Conservation (phyloP, 257 asterid genomes). For the Solanum appendiculatum region DNA sequence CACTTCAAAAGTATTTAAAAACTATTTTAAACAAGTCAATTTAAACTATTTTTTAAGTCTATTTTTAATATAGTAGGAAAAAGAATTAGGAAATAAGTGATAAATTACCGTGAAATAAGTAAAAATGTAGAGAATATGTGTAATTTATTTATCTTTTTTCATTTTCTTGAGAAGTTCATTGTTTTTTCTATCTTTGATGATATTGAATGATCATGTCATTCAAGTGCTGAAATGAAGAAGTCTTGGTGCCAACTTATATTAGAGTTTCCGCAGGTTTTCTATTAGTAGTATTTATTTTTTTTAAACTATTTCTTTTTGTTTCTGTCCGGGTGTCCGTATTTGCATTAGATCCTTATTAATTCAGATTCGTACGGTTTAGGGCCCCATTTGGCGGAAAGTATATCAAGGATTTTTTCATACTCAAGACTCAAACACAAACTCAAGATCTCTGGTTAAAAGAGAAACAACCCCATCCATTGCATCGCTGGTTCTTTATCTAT, state of each 20-base stretch:
- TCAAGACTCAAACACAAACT: neutral
- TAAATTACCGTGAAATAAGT: neutral
- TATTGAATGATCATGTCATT: neutral
- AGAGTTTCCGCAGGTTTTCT: constrained; percentile 42
- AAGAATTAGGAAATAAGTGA: neutral
- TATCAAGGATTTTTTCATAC: no score
- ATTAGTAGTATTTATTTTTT: neutral
- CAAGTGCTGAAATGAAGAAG: constrained; percentile 24
- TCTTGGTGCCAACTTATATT: constrained; percentile 66
- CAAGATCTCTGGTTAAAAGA: no score
- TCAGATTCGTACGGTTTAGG: neutral
- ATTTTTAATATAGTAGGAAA: no score
- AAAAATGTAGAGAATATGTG: neutral
- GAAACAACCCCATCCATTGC: neutral
- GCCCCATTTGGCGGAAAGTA: neutral
- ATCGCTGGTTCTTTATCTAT: neutral
- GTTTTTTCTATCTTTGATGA: neutral
- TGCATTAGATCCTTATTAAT: neutral
- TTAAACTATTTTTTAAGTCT: neutral
- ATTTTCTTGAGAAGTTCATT: neutral
- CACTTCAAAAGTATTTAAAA: no score
- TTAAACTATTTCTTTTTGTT: neutral
- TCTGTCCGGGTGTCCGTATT: no score
- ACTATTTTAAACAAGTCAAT: no score
- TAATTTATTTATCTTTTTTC: neutral